Evolutionary conservation across 768 basidiomycete species (phyloP), one percentile per base, ranked within the genome.

Genomic region (Termitomyces sp.): DNA sequence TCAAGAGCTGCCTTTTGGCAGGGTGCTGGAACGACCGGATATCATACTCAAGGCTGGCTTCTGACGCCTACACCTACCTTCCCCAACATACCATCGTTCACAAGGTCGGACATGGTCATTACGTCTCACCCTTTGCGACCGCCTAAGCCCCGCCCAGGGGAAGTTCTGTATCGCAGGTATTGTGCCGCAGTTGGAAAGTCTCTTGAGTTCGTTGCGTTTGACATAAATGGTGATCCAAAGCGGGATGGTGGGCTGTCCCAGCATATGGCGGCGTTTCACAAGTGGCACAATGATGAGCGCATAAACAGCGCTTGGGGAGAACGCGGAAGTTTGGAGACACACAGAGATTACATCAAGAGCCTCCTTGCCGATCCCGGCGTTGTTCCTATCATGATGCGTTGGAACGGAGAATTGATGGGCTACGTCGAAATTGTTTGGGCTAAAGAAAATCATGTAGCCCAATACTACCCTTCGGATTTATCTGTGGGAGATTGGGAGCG

Each of bases 41-140:
- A 63, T 57, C 71, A 65, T 58, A 36, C 38, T 32, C 65, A 60
- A 38, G 64, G 62, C 58, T 77, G 65, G 68, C 65, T 66, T 20
- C 62, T 64, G 48, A 65, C 58, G n/a, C 60, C 57, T 20, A 58
- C 59, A 33, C 67, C 57, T n/a, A 59, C 66, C 14, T 77, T 78
- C 63, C 78, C 78, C 9, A 66, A 50, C 44, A 58, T 74, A 3
- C 68, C 70, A 18, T 69, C 72, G 2, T 79, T 78, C 70, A 81
- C 80, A 14, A 70, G 79, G 56, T 71, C 67, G 7, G 71, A 78
- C 26, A 70, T 73, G 54, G 78, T 81, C n/a, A 74, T 79, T 60
- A 61, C 80, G n/a, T 70, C 70, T 28, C 80, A 81, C 62, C 80
- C 80, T n/a, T 67, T 78, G n/a, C 73, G 80, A 13, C 80, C 79